Evolutionary conservation across 2,329 filamentous ascomycete species (phyloP).

Genomic region (Penicillium hesseltinei): DNA sequence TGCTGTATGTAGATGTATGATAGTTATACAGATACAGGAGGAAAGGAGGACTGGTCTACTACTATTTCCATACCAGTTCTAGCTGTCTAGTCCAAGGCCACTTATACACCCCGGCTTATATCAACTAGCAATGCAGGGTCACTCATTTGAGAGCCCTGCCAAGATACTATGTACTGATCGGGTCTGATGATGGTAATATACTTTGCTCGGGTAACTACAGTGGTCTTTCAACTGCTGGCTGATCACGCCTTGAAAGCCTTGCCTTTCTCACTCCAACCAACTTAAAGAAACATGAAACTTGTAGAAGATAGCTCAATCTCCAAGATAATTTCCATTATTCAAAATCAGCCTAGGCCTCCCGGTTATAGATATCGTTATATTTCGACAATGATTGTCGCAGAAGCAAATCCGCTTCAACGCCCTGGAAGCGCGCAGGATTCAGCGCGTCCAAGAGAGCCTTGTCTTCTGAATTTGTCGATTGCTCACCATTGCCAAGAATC

Average conservation of each 20-base stretch:
- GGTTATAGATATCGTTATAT: conserved; percentile 36
- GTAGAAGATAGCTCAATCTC: background rate
- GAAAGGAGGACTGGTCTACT: too few relatives aligned
- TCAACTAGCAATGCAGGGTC: background rate
- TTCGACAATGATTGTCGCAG: conserved; percentile 24
- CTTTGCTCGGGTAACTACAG: background rate
- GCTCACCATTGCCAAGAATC: conserved; percentile 16
- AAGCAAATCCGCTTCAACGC: conserved; percentile 19
- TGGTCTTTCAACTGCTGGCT: background rate
- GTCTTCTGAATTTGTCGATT: background rate
- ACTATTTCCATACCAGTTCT: too few relatives aligned
- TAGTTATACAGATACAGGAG: too few relatives aligned
- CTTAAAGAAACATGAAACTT: background rate
- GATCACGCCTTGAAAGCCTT: background rate
- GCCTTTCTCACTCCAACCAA: background rate
- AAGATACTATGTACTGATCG: background rate
- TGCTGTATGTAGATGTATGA: too few relatives aligned
- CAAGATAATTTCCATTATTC: background rate
- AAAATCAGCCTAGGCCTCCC: background rate
- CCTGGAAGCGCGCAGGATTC: conserved; percentile 28
- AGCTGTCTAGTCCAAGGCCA: background rate
- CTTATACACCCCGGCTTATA: background rate
- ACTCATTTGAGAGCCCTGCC: background rate
- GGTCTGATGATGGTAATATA: background rate
- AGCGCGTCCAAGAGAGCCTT: conserved; percentile 13